Percentiles rank a stretch among this genome's conserved stretches.
phyloP scores from a whole-genome alignment of 2,329 filamentous ascomycete genomes.

The Cryphonectria parasitica region DNA sequence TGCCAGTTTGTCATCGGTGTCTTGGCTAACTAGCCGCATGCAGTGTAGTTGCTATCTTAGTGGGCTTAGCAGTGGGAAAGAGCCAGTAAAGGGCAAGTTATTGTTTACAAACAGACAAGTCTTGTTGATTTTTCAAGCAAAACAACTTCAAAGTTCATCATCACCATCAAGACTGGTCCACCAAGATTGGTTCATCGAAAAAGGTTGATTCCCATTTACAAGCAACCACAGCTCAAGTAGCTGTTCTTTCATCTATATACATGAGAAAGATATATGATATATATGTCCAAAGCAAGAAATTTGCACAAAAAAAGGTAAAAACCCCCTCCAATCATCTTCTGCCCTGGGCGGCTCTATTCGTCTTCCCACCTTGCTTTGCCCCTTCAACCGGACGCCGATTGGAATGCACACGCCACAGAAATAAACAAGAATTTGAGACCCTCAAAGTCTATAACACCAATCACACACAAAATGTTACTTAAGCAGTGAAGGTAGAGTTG shows the following conservation, averaged over 20 bases:
- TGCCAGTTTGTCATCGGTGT: too few relatives aligned
- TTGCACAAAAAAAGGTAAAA: background rate
- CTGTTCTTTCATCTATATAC: conserved; percentile 14
- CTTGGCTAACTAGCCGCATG: too few relatives aligned
- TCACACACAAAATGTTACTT: background rate
- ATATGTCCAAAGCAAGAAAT: background rate
- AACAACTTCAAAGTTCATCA: background rate
- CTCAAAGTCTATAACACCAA: background rate
- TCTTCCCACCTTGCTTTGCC: background rate
- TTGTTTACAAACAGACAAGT: too few relatives aligned
- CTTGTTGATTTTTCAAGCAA: too few relatives aligned
- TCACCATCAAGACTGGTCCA: background rate
- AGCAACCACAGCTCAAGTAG: background rate
- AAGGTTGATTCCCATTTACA: conserved; percentile 8
- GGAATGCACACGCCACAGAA: background rate
- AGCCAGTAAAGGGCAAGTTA: too few relatives aligned
- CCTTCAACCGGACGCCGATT: background rate
- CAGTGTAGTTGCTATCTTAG: too few relatives aligned
- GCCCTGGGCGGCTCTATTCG: background rate
- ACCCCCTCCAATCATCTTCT: background rate
- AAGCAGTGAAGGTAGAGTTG: conserved; percentile 51
- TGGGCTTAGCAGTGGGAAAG: too few relatives aligned
- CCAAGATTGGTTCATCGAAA: background rate
- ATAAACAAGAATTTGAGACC: background rate
- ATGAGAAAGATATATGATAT: background rate